A percentile compares a stretch with the other conserved stretches of the same genome.
phyloP scores from a whole-genome alignment of 139 green algal species.

The Axilococcus clingmanii region DNA sequence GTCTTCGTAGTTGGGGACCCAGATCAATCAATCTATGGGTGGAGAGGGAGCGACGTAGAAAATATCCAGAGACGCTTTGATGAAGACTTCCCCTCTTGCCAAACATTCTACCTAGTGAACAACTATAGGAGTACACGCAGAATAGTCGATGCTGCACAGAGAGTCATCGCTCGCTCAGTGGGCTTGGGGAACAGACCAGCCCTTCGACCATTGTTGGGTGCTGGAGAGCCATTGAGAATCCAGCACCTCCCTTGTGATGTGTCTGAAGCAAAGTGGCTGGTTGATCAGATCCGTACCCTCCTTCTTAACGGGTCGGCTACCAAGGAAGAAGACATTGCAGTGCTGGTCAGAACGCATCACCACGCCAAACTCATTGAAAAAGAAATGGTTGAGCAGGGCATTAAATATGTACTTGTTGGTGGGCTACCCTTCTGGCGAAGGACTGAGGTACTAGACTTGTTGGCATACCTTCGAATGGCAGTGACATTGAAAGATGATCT shows the following conservation, averaged over 20 bases:
- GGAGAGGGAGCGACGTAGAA: constrained; percentile 33
- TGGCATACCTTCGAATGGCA: constrained; percentile 47
- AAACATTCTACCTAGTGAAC: constrained; percentile 19
- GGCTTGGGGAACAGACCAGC: too few species aligned
- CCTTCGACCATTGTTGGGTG: too few species aligned
- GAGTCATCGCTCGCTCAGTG: constrained; percentile 3
- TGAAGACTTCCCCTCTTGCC: constrained; percentile 19
- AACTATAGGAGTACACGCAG: constrained; percentile 36
- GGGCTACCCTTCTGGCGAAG: constrained; percentile 41
- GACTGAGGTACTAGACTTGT: constrained; percentile 39
- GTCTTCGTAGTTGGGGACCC: constrained; percentile 77
- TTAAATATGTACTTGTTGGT: constrained; percentile 39
- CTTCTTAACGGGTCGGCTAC: too few species aligned
- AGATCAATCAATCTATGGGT: constrained; percentile 77
- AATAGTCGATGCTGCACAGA: constrained; percentile 33
- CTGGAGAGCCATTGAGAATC: not conserved
- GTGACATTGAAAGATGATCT: constrained; percentile 30
- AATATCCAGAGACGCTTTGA: constrained; percentile 37
- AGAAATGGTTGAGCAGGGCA: constrained; percentile 11
- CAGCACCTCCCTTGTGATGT: not conserved
- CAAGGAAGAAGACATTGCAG: constrained; percentile 26
- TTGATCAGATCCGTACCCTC: not conserved
- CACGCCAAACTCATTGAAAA: constrained; percentile 31
- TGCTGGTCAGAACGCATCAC: constrained; percentile 35
- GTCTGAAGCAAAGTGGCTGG: not conserved